Conservation (phyloP, 106 monocot species). For the Acanthochlamys bracteata region DNA sequence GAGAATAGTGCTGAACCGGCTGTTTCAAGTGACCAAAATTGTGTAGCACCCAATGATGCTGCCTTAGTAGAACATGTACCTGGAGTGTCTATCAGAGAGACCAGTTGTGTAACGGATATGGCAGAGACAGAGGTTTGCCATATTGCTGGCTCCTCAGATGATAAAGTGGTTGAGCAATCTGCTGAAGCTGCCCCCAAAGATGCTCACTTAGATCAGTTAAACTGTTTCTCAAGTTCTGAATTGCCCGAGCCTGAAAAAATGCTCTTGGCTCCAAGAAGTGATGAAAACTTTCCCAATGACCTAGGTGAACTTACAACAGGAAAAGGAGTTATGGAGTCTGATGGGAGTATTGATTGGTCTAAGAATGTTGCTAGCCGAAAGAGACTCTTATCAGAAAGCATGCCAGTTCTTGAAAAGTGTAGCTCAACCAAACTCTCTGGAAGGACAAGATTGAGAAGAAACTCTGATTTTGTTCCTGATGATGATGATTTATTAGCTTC, state of each 20-base stretch:
- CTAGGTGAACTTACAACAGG: constrained; percentile 52
- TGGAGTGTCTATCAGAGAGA: constrained; percentile 10
- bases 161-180: constrained; percentile 5
- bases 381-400: constrained; percentile 40
- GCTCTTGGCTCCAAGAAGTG: constrained; percentile 34
- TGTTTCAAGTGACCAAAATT: constrained; percentile 2
- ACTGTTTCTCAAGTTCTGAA: constrained; percentile 45
- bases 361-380: constrained; percentile 48
- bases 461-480: constrained; percentile 39
- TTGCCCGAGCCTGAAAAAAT: constrained; percentile 85
- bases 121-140: constrained; percentile 13
- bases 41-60: background rate
- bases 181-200: constrained; percentile 17
- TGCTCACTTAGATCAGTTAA: constrained; percentile 19
- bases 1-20: constrained; percentile 10
- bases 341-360: constrained; percentile 59
- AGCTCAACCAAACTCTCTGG: constrained; percentile 40
- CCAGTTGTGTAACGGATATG: constrained; percentile 11
- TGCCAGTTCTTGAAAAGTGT: constrained; percentile 29
- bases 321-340: constrained; percentile 46
- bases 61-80: constrained; percentile 18
- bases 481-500: constrained; percentile 91
- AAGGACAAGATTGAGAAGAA: constrained; percentile 36
- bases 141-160: constrained; percentile 16
- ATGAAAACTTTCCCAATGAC: constrained; percentile 29